phyloP scores from a whole-genome alignment of 2,329 filamentous ascomycete species.

The Davidsoniella eucalypti region DNA sequence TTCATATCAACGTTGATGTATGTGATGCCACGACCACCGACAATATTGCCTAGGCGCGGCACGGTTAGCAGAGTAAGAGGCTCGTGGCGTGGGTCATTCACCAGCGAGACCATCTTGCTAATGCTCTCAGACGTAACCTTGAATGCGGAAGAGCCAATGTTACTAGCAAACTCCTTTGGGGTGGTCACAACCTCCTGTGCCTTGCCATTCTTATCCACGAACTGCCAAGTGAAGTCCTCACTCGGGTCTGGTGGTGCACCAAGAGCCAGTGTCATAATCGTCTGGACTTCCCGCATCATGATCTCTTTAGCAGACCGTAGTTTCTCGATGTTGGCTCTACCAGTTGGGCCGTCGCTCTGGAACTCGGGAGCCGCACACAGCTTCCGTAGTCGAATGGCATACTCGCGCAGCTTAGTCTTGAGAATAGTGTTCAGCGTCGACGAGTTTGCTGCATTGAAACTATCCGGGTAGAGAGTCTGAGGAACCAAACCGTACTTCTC shows the following conservation, averaged over 20 bases:
- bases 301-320: conserved; percentile 43
- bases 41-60: conserved; percentile 62
- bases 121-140: conserved; percentile 41
- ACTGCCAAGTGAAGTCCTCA: conserved; percentile 64
- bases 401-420: conserved; percentile 75
- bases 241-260: conserved; percentile 59
- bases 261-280: conserved; percentile 66
- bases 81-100: conserved; percentile 70
- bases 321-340: conserved; percentile 20
- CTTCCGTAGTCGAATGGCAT: conserved; percentile 65
- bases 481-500: conserved; percentile 80
- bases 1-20: conserved; percentile 71
- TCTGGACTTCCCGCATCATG: conserved; percentile 67
- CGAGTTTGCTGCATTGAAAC: conserved; percentile 60
- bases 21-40: conserved; percentile 56
- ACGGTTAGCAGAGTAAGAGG: conserved; percentile 60
- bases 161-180: conserved; percentile 54
- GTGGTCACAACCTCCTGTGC: conserved; percentile 46
- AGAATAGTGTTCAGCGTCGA: conserved; percentile 54
- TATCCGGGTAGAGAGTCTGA: conserved; percentile 66
- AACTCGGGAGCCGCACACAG: conserved; percentile 65
- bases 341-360: conserved; percentile 36
- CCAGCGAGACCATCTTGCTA: conserved; percentile 58
- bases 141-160: conserved; percentile 26
- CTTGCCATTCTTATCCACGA: conserved; percentile 50